phyloP scores from a whole-genome alignment of 2,329 filamentous ascomycete species.

The Rhynchosporium graminicola region DNA sequence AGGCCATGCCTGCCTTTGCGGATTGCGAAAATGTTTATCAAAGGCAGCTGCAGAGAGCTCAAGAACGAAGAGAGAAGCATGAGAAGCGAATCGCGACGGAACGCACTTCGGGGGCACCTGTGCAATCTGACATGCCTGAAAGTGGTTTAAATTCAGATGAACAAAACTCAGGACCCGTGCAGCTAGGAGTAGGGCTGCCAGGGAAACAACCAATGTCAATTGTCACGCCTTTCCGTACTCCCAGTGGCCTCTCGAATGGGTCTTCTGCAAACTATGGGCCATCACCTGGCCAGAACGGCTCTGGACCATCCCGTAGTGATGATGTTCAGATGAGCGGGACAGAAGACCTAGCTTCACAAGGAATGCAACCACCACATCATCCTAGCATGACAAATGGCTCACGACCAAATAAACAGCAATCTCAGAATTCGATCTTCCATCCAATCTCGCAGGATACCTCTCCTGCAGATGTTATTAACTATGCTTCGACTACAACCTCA shows the following conservation, averaged over 20 bases:
- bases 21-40: constrained; percentile 83
- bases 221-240: constrained; percentile 46
- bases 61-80: constrained; percentile 59
- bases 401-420: constrained; percentile 57
- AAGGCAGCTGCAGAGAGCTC: constrained; percentile 67
- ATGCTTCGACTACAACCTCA: constrained; percentile 83
- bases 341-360: constrained; percentile 47
- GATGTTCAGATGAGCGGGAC: constrained; percentile 65
- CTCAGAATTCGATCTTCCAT: constrained; percentile 59
- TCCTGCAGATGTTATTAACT: constrained; percentile 67
- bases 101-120: constrained; percentile 36
- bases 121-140: constrained; percentile 51
- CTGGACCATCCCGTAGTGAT: constrained; percentile 41
- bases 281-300: constrained; percentile 37
- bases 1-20: constrained; percentile 64
- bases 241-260: constrained; percentile 61
- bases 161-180: constrained; percentile 55
- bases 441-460: constrained; percentile 58
- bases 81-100: constrained; percentile 47
- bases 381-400: constrained; percentile 47
- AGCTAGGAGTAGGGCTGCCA: constrained; percentile 65
- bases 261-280: constrained; percentile 48
- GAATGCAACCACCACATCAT: constrained; percentile 52
- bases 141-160: constrained; percentile 44
- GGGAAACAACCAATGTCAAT: constrained; percentile 43